Evolutionary conservation across 169 alveolate genomes (phyloP).

Genomic region (Eimeria praecox): DNA sequence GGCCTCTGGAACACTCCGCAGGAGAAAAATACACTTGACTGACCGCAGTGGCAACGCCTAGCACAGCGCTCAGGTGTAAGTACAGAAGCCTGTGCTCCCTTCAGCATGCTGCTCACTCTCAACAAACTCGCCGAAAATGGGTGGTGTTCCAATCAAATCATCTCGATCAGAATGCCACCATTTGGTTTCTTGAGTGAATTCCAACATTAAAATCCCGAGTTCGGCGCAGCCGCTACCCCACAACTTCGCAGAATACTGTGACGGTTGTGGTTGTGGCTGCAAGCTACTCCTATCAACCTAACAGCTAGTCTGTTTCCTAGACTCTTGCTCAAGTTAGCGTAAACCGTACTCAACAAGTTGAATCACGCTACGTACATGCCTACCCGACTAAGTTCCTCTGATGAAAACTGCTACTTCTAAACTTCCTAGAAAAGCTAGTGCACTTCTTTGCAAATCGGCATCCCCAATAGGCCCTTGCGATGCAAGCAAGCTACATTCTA

Average conservation of each 20-base stretch:
- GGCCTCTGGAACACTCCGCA: conserved; percentile 52
- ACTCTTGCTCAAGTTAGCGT: neutral
- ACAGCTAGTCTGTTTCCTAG: neutral
- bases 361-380: neutral
- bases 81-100: conserved; percentile 20
- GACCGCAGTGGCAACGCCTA: neutral
- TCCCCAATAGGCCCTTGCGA: neutral
- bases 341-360: neutral
- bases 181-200: neutral
- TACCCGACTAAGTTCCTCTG: neutral
- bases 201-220: neutral
- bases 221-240: neutral
- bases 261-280: neutral
- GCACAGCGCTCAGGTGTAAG: conserved; percentile 1
- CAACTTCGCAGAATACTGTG: neutral
- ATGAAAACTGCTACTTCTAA: neutral
- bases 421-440: neutral
- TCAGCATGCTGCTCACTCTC: neutral
- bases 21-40: conserved; percentile 63
- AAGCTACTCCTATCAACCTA: neutral
- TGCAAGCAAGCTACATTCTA: neutral
- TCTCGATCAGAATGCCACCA: neutral
- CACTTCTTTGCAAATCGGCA: neutral
- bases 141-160: neutral
- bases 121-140: neutral